phyloP scores from a whole-genome alignment of 768 basidiomycete genomes.

The Mycena venus region DNA sequence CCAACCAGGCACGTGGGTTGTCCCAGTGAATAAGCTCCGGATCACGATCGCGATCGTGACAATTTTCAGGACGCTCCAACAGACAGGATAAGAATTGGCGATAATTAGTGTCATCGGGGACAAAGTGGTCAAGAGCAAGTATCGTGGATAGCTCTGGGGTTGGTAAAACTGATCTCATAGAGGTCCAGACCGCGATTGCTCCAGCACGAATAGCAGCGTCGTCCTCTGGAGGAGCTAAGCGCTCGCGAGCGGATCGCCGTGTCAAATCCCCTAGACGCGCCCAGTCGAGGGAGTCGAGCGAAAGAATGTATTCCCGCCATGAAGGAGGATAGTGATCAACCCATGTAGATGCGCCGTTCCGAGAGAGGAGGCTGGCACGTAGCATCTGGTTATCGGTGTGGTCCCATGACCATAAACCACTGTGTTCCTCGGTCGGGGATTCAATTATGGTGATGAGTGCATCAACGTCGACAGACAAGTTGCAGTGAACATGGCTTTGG shows the following conservation, averaged over 20 bases:
- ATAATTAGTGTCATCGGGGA: too few relatives aligned
- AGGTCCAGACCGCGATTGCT: not conserved
- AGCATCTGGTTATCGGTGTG: not conserved
- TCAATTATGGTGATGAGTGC: not conserved
- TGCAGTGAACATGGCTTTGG: not conserved
- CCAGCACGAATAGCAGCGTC: not conserved
- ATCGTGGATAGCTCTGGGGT: too few relatives aligned
- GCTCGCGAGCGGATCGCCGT: not conserved
- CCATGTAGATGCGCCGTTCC: not conserved
- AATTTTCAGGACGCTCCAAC: too few relatives aligned
- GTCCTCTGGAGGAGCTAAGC: not conserved
- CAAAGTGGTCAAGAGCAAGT: too few relatives aligned
- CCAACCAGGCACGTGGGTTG: conserved; percentile 2
- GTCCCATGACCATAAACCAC: not conserved
- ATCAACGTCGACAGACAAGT: not conserved
- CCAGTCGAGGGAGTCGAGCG: not conserved
- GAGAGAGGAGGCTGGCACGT: not conserved
- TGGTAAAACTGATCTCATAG: too few relatives aligned
- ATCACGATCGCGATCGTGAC: not conserved
- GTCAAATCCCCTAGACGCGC: not conserved
- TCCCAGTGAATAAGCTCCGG: conserved; percentile 10
- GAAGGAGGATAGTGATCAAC: not conserved
- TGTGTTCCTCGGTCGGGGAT: not conserved
- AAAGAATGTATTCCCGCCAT: not conserved
- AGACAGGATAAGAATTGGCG: too few relatives aligned